phyloP scores from a whole-genome alignment of 2,329 filamentous ascomycete species.

The Tolypocladium guangdongense region DNA sequence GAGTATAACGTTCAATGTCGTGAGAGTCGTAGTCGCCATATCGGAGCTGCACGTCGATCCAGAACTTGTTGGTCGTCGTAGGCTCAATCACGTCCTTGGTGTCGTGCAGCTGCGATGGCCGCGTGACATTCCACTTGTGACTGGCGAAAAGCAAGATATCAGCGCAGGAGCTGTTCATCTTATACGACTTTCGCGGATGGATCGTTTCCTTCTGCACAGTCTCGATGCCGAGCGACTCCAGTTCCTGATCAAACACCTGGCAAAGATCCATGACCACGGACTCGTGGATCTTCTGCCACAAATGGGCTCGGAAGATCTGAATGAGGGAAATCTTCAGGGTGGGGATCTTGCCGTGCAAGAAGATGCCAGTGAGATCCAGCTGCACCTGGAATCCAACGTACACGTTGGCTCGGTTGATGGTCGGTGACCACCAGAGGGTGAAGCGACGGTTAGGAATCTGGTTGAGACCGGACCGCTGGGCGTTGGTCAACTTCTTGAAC shows the following conservation, averaged over 20 bases:
- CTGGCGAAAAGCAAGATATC: conserved; percentile 95
- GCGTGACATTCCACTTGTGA: conserved; percentile 97
- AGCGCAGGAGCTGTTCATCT: conserved; percentile 99
- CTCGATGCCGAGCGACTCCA: conserved; percentile 92
- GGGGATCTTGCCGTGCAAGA: conserved; percentile 97
- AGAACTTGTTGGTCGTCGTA: conserved; percentile 97
- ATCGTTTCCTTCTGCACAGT: conserved; percentile 99
- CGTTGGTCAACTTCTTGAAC: conserved; percentile 98
- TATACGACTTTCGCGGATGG: conserved; percentile 97
- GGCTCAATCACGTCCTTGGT: conserved; percentile 92
- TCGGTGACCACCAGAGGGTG: conserved; percentile 93
- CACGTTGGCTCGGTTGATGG: conserved; percentile 90
- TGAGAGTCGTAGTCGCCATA: conserved; percentile 99
- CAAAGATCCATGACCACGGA: conserved; percentile 98
- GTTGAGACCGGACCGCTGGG: conserved; percentile 90
- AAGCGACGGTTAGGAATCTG: conserved; percentile 98
- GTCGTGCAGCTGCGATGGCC: conserved; percentile 86
- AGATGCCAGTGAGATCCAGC: conserved; percentile 93
- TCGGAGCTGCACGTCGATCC: conserved; percentile 91
- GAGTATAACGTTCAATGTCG: conserved; percentile 94
- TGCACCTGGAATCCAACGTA: conserved; percentile 99
- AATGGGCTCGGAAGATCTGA: conserved; percentile 97
- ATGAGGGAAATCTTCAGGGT: conserved; percentile 97
- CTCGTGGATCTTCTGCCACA: conserved; percentile 99
- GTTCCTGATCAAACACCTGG: conserved; percentile 94